A percentile compares a stretch with the other conserved stretches of the same genome.
These are phyloP conservation scores for Tolypocladium tropicale DNA, from an alignment of 2,329 filamentous ascomycete genomes.

Conservation along the genomic window DNA sequence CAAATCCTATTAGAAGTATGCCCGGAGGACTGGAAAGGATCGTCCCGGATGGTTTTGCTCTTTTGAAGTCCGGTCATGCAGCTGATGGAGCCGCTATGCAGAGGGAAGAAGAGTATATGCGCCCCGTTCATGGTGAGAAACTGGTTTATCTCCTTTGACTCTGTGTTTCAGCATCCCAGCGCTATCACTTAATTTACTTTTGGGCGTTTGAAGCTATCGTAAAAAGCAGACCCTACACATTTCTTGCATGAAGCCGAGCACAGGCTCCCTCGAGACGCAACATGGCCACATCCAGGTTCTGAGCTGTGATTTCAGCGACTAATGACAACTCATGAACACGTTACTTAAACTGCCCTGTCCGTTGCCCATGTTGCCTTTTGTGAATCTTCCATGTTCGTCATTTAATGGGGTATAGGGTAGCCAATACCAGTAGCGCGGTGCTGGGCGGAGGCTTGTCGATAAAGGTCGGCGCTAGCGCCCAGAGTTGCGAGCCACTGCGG, in stretches of 20 bases:
- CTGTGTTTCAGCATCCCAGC: not conserved
- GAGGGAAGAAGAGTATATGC: slow-evolving; percentile 20
- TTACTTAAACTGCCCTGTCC: no score
- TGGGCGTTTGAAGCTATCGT: not conserved
- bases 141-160: slow-evolving; percentile 15
- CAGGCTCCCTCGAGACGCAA: no score
- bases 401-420: not conserved
- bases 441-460: not conserved
- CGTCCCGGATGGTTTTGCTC: slow-evolving; percentile 14
- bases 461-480: not conserved
- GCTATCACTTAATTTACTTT: not conserved
- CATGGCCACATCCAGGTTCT: no score
- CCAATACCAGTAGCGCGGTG: not conserved
- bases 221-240: no score
- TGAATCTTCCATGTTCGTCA: not conserved
- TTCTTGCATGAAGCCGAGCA: no score
- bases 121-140: slow-evolving; percentile 29
- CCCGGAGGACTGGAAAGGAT: slow-evolving; percentile 18
- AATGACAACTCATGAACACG: no score
- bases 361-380: no score
- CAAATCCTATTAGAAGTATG: slow-evolving; percentile 21
- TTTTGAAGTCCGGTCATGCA: slow-evolving; percentile 15
- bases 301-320: no score
- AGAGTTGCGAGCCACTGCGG: not conserved
- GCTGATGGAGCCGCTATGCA: slow-evolving; percentile 6